Conservation (phyloP, 73 alveolate species). For the Paramecium caudatum region DNA sequence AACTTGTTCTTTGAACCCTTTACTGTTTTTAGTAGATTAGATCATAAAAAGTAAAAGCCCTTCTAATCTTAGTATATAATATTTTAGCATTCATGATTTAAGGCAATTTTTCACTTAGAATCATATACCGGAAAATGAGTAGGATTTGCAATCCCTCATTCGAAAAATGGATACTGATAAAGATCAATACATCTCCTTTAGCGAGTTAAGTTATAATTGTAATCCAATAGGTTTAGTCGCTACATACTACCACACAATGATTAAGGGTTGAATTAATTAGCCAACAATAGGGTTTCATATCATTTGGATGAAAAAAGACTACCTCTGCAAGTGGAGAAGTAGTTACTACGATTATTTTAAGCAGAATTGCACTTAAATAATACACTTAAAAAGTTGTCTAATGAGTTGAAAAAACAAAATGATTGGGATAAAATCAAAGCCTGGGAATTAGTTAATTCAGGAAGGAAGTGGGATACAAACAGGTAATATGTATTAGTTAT, state of each 20-base stretch:
- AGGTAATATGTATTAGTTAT: background rate
- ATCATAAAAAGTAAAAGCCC: background rate
- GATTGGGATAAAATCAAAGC: background rate
- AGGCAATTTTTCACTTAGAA: background rate
- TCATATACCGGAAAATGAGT: background rate
- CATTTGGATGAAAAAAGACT: background rate
- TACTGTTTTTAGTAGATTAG: slow-evolving; percentile 38
- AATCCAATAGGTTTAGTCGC: background rate
- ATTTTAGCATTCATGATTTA: background rate
- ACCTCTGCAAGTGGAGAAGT: background rate
- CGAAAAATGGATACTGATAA: slow-evolving; percentile 22
- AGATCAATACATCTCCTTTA: slow-evolving; percentile 5
- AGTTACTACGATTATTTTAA: background rate
- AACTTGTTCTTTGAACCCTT: slow-evolving; percentile 39
- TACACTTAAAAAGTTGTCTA: background rate
- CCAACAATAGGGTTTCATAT: background rate
- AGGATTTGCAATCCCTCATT: background rate
- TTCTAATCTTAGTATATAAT: background rate
- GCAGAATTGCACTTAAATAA: background rate
- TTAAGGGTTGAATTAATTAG: background rate
- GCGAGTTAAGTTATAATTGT: background rate
- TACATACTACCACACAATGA: slow-evolving; percentile 25
- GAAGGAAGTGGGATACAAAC: slow-evolving; percentile 23
- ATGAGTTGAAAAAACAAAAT: background rate
- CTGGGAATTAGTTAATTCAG: background rate